A percentile compares a stretch with the other conserved stretches of the same genome.
phyloP scores from a whole-genome alignment of 768 basidiomycete species.

The Boletus vermiculosoides region DNA sequence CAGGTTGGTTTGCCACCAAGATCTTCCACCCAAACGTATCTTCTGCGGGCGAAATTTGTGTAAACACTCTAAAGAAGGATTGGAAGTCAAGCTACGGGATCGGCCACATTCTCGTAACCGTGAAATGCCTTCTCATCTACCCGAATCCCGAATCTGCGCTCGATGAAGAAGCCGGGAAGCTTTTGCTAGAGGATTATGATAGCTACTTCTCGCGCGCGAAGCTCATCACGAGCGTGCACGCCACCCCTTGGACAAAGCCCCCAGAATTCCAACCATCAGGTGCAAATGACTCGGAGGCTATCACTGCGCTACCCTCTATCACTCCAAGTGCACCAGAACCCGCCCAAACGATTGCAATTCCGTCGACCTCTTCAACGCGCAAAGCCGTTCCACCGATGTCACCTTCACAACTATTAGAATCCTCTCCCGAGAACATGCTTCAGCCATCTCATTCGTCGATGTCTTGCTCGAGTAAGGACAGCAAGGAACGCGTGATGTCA shows the following conservation, averaged over 20 bases:
- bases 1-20: conserved; percentile 90
- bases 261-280: conserved; percentile 63
- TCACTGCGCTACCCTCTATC: conserved; percentile 14
- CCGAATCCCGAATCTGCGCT: conserved; percentile 96
- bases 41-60: conserved; percentile 86
- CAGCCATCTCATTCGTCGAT: conserved; percentile 39
- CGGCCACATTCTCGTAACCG: conserved; percentile 84
- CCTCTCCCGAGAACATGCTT: conserved; percentile 40
- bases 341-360: conserved; percentile 37
- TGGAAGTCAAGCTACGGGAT: conserved; percentile 94
- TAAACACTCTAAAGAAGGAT: conserved; percentile 96
- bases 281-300: conserved; percentile 22
- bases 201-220: conserved; percentile 84
- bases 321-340: conserved; percentile 23
- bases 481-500: conserved; percentile 63
- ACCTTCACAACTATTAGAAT: conserved; percentile 38
- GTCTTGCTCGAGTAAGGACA: conserved; percentile 29
- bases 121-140: conserved; percentile 94
- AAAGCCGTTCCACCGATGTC: conserved; percentile 44
- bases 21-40: conserved; percentile 99
- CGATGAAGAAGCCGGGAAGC: conserved; percentile 94
- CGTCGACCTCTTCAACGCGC: conserved; percentile 40
- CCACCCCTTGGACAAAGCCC: conserved; percentile 73
- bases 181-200: conserved; percentile 86
- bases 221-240: conserved; percentile 90